Base-by-base conservation (phyloP, 305 asterid species). In the Ilex paraguariensis region DNA sequence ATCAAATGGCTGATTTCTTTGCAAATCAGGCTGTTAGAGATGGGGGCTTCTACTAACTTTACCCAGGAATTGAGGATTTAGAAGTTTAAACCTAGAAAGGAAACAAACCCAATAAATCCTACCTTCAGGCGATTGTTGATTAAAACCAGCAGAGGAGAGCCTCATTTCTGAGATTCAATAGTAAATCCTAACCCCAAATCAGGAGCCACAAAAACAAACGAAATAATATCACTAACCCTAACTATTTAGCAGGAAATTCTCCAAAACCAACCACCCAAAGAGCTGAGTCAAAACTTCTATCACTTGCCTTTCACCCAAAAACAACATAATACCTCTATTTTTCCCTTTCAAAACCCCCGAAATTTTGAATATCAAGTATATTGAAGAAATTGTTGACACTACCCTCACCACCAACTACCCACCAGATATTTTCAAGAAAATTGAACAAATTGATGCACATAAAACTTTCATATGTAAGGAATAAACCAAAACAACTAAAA, bases 91-190 rank as follows among this genome's bases (percentile, higher is more conserved):
- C 14, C 10, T 7, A 14, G 5, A 17, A 13, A 36, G 46, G 3
- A 5, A 32, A 13, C 8, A 48, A 48, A 16, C 13, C 0, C 21
- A 33, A 46, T 36, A 55, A 13, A 44, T n/a, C 36, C 62, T 66
- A 85, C 93, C 93, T 83, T 85, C 84, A 70, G 90, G 84, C 69
- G 85, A 78, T 64, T 79, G 88, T 56, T 77, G 87, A 61, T 64
- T 73, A 14, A 70, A 67, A 70, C 73, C 80, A 73, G 74, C 70
- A 60, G 93, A 57, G 32, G 81, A 77, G 61, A 73, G 79, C 65
- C 79, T 82, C 95, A 86, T 86, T 57, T 73, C 70, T 70, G n/a
- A n/a, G n/a, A n/a, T n/a, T n/a, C n/a, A n/a, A n/a, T n/a, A 39
- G 45, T 13, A 63, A 44, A 66, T 49, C 66, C 53, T 57, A 45